phyloP scores from a whole-genome alignment of 371 early-diverging fungal genomes.

The Mycotypha africana region DNA sequence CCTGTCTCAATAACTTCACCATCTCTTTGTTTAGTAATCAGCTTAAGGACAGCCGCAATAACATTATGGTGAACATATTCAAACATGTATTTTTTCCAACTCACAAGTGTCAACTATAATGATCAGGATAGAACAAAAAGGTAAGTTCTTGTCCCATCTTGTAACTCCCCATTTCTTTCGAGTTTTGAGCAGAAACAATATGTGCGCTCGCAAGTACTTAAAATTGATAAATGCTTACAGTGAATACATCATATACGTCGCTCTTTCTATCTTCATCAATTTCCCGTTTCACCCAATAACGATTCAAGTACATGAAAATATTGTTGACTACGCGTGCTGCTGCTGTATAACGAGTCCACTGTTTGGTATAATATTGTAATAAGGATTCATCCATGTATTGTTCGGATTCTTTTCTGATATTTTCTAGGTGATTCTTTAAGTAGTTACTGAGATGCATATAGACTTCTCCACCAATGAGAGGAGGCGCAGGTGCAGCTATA shows the following conservation, averaged over 20 bases:
- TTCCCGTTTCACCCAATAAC: constrained; percentile 96
- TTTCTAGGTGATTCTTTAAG: constrained; percentile 66
- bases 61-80: constrained; percentile 70
- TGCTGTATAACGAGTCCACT: constrained; percentile 86
- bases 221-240: constrained; percentile 47
- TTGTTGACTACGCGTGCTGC: constrained; percentile 85
- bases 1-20: constrained; percentile 88
- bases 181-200: no score
- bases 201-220: no score
- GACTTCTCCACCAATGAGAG: constrained; percentile 82
- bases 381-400: constrained; percentile 73
- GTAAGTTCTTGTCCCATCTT: no score
- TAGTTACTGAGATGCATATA: constrained; percentile 72
- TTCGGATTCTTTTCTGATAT: constrained; percentile 52
- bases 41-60: constrained; percentile 75
- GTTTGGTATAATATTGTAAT: constrained; percentile 78
- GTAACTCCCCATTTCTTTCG: no score
- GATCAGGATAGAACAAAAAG: neutral
- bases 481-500: constrained; percentile 51
- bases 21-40: constrained; percentile 82
- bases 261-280: constrained; percentile 87
- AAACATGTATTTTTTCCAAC: constrained; percentile 88
- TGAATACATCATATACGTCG: constrained; percentile 90
- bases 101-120: constrained; percentile 71
- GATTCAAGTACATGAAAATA: constrained; percentile 90